phyloP scores from a whole-genome alignment of 805 yeast genomes.

The Wickerhamomyces rabaulensis region DNA sequence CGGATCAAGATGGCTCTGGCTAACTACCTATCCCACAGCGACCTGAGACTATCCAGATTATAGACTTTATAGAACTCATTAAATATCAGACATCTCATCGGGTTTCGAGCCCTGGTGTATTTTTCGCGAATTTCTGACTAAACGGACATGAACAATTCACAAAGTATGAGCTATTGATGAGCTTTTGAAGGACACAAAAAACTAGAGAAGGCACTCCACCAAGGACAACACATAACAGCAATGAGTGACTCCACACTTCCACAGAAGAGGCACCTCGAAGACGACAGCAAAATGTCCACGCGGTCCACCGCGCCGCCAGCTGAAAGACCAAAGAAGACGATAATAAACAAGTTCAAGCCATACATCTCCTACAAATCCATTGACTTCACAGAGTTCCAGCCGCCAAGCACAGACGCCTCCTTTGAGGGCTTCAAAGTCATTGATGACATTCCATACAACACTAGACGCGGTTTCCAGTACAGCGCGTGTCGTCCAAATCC shows the following conservation, averaged over 20 bases:
- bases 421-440: slow-evolving; percentile 32
- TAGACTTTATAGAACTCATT: background rate
- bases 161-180: too few relatives aligned
- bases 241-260: slow-evolving; percentile 6
- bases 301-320: background rate
- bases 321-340: background rate
- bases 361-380: slow-evolving; percentile 17
- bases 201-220: too few relatives aligned
- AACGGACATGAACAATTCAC: background rate
- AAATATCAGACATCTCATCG: background rate
- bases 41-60: background rate
- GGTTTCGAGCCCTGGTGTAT: background rate
- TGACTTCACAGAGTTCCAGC: slow-evolving; percentile 17
- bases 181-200: too few relatives aligned
- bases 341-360: slow-evolving; percentile 20
- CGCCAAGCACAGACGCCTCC: slow-evolving; percentile 2
- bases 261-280: slow-evolving; percentile 4
- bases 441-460: slow-evolving; percentile 78
- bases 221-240: background rate
- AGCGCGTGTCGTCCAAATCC: slow-evolving; percentile 73
- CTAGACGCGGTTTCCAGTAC: slow-evolving; percentile 73
- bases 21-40: background rate
- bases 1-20: background rate
- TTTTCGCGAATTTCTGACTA: background rate
- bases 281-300: background rate